Percentiles rank a stretch among this genome's conserved stretches.
These are phyloP conservation scores for Casuarina cunninghamiana DNA, from an alignment of 306 rosid genomes.

Conservation along the genomic window DNA sequence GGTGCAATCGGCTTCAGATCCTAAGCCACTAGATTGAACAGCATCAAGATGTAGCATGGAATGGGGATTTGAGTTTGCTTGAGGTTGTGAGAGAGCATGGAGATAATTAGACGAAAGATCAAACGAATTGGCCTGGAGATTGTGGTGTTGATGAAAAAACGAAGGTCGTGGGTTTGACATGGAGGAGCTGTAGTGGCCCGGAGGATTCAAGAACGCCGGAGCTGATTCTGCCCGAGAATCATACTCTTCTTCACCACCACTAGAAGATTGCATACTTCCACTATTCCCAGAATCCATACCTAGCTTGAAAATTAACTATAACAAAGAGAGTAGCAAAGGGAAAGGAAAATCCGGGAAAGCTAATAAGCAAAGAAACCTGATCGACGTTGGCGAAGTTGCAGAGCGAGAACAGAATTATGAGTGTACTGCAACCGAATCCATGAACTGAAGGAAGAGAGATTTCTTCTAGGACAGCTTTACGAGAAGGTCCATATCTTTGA, in stretches of 20 bases:
- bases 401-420: conserved; percentile 10
- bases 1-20: conserved; percentile 49
- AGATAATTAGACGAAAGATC: conserved; percentile 51
- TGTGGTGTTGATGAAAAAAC: conserved; percentile 38
- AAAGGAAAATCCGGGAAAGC: neutral
- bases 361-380: conserved; percentile 22
- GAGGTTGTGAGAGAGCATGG: conserved; percentile 46
- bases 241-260: conserved; percentile 79
- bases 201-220: conserved; percentile 41
- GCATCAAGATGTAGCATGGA: conserved; percentile 45
- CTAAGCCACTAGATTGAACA: conserved; percentile 19
- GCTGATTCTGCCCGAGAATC: conserved; percentile 51
- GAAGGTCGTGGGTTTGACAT: conserved; percentile 27
- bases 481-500: conserved; percentile 37
- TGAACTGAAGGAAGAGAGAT: conserved; percentile 11
- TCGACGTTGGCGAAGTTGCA: neutral
- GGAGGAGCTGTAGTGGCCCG: conserved; percentile 33
- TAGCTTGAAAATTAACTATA: conserved; percentile 36
- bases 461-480: conserved; percentile 2
- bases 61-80: conserved; percentile 41
- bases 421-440: conserved; percentile 13
- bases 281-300: conserved; percentile 87
- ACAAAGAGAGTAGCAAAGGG: neutral
- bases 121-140: conserved; percentile 36
- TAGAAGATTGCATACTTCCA: conserved; percentile 81